Base-by-base conservation (phyloP, 192 early-diverging fungal genomes). In the Geranomyces variabilis region DNA sequence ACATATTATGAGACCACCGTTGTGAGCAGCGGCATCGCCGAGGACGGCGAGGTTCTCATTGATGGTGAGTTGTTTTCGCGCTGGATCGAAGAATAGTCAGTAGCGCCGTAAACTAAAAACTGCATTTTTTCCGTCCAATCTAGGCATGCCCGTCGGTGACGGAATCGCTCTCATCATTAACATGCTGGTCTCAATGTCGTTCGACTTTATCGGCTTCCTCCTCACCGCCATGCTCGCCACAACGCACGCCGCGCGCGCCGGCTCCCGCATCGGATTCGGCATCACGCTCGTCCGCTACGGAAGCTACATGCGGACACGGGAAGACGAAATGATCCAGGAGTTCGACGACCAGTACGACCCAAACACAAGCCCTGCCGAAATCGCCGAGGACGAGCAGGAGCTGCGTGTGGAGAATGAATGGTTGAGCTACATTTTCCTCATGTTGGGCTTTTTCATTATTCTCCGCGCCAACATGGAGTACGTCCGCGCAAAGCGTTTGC, bases 141-240 rank as follows among this genome's bases (percentile, higher is more conserved):
- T 31, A 82, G 94, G 96, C 14, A 65, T 98, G 66, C 94, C 96
- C 2, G 93, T 95, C 9, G 96, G 96, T 9, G 87, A 86, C 49
- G 66, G 89, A 15, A 82, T 92, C 43, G 77, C 89, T 46, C 93
- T 94, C 70, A 51, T 92, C 24, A 90, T 93, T 70, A 94, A 94
- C 77, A 85, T 94, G 83, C 70, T 92, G 13, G 81, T 84, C 19
- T 81, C 80, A 0, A 78, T 81, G 67, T 75, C 49, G 13, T 84
- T 84, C 49, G 83, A 84, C 66, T 78, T 81, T 44, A 63, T 84
- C 34, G 83, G 94, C 2, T 98, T 96, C 83, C 88, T 98, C 79
- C 78, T 98, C 75, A 95, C 93, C 17, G 92, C 93, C 69, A 76
- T 98, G 69, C 75, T 98, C 66, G 93, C 94, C 57, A 94, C 92